A percentile compares a stretch with the other conserved stretches of the same genome.
These are phyloP conservation scores for Eucalyptus tenuipes DNA, from an alignment of 345 rosid genomes.

Conservation along the genomic window DNA sequence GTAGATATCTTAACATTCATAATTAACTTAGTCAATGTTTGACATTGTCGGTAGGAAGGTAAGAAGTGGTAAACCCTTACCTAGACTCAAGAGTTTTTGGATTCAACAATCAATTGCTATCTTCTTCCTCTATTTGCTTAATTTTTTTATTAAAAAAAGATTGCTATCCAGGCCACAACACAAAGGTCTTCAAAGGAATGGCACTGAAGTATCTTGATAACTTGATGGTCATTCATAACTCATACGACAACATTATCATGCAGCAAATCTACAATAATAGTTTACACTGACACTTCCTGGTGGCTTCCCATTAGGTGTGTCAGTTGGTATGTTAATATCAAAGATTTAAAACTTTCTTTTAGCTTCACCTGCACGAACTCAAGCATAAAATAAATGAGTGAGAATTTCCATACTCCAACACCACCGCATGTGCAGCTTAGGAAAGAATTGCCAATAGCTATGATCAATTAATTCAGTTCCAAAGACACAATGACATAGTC, in stretches of 20 bases:
- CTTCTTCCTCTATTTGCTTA: neutral
- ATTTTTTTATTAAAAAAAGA: neutral
- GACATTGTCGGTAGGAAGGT: neutral
- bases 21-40: neutral
- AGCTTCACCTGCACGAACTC: neutral
- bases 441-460: neutral
- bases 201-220: neutral
- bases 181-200: neutral
- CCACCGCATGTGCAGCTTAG: neutral
- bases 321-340: neutral
- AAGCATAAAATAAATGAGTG: neutral
- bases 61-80: neutral
- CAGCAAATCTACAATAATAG: neutral
- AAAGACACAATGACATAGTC: neutral
- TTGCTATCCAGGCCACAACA: neutral
- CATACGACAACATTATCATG: neutral
- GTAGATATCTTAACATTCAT: neutral
- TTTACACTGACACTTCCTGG: neutral
- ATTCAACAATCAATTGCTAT: neutral
- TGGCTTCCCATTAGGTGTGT: neutral
- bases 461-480: neutral
- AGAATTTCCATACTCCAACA: neutral
- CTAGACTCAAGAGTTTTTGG: neutral
- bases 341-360: neutral
- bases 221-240: neutral